These are phyloP conservation scores for Nemania serpens DNA, from an alignment of 2,329 filamentous ascomycete species.

Conservation along the genomic window DNA sequence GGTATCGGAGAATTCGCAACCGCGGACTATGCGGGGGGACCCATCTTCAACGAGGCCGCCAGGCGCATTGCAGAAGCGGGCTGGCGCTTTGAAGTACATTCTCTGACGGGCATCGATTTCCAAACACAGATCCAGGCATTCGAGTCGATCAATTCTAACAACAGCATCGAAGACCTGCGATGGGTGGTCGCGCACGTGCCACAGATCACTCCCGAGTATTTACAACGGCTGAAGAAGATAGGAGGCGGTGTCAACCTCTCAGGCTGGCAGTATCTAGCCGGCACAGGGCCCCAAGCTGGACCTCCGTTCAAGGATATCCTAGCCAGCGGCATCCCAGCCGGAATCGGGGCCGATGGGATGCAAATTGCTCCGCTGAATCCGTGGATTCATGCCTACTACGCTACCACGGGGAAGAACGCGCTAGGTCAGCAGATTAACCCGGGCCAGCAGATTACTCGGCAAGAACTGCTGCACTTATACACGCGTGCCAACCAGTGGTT, in stretches of 20 bases:
- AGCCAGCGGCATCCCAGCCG: constrained; percentile 37
- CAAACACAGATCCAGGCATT: constrained; percentile 35
- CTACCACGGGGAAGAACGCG: constrained; percentile 38
- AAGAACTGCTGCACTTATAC: constrained; percentile 34
- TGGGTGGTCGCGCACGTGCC: constrained; percentile 41
- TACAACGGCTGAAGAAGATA: constrained; percentile 33
- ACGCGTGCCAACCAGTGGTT: constrained; percentile 39
- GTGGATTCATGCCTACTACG: constrained; percentile 40
- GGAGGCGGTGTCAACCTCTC: constrained; percentile 40
- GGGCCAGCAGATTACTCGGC: constrained; percentile 33
- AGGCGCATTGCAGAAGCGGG: constrained; percentile 32
- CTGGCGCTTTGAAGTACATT: constrained; percentile 40
- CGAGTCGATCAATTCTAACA: constrained; percentile 30
- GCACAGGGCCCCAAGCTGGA: constrained; percentile 32
- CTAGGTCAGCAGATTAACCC: constrained; percentile 35
- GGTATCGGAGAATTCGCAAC: constrained; percentile 38
- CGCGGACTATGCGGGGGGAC: constrained; percentile 35
- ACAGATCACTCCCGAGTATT: constrained; percentile 35
- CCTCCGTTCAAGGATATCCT: constrained; percentile 39
- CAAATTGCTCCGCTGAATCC: constrained; percentile 40
- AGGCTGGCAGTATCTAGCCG: constrained; percentile 36
- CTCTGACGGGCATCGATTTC: constrained; percentile 33
- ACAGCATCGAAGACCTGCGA: constrained; percentile 30
- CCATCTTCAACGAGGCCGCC: constrained; percentile 35
- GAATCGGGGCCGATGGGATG: constrained; percentile 38